Conservation (phyloP, 305 asterid species). For the Solanum aculeatissimum region DNA sequence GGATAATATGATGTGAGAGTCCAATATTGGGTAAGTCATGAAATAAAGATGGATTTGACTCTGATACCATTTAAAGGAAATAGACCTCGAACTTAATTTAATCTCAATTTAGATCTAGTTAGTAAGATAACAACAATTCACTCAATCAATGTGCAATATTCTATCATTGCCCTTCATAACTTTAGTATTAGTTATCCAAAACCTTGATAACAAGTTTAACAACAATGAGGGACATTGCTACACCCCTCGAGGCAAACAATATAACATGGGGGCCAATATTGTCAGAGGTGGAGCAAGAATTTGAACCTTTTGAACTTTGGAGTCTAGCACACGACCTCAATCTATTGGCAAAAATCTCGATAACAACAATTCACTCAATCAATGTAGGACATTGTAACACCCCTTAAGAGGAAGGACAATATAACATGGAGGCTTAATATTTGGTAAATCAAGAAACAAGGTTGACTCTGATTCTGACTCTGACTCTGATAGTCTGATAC, state of each 20-base stretch:
- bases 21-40: background rate
- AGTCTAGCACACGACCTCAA: background rate
- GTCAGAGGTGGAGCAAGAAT: background rate
- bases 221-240: background rate
- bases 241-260: fast-evolving
- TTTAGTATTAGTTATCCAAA: background rate
- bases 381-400: background rate
- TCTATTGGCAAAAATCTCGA: background rate
- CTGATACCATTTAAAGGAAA: background rate
- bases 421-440: background rate
- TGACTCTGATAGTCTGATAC: background rate
- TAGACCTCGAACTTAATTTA: background rate
- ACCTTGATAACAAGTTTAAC: background rate
- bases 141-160: background rate
- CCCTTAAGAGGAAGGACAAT: background rate
- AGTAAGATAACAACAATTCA: background rate
- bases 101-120: background rate
- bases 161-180: background rate
- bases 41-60: background rate
- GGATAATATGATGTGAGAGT: background rate
- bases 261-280: background rate
- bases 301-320: background rate
- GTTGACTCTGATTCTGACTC: too few species aligned
- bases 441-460: background rate
- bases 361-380: background rate